Evolutionary conservation across 352 stramenopile species (phyloP).

Genomic region (Globisporangium perplexum): DNA sequence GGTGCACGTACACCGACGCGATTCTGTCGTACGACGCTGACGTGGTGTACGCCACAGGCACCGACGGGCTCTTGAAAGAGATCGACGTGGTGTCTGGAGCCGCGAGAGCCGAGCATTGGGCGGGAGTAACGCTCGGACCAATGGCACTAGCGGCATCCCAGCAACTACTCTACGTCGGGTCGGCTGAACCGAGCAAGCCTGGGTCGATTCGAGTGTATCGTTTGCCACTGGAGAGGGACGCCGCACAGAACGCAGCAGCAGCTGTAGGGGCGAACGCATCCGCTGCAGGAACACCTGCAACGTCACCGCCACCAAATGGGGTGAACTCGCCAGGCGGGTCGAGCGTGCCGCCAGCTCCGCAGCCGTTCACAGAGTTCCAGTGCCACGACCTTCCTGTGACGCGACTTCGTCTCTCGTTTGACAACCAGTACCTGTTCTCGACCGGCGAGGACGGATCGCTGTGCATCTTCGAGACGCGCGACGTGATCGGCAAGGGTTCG

Average conservation of each 20-base stretch:
- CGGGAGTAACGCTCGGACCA: constrained; percentile 56
- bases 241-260: not conserved
- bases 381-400: constrained; percentile 78
- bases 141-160: constrained; percentile 81
- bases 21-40: constrained; percentile 54
- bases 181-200: constrained; percentile 59
- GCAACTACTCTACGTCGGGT: constrained; percentile 88
- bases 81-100: constrained; percentile 75
- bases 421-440: constrained; percentile 93
- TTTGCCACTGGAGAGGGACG: constrained; percentile 61
- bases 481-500: constrained; percentile 42
- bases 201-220: constrained; percentile 72
- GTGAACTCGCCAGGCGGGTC: constrained; percentile 13
- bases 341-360: constrained; percentile 7
- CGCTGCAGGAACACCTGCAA: constrained; percentile 4
- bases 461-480: constrained; percentile 87
- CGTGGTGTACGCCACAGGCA: constrained; percentile 87
- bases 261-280: not conserved
- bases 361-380: constrained; percentile 61
- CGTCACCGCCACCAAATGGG: constrained; percentile 10
- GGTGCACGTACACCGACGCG: constrained; percentile 67
- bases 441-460: constrained; percentile 89
- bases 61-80: constrained; percentile 86
- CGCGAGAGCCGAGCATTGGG: constrained; percentile 53
- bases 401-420: constrained; percentile 66